A percentile compares a stretch with the other conserved stretches of the same genome.
Conservation (phyloP, 345 rosid species). For the Eucalyptus globulus region DNA sequence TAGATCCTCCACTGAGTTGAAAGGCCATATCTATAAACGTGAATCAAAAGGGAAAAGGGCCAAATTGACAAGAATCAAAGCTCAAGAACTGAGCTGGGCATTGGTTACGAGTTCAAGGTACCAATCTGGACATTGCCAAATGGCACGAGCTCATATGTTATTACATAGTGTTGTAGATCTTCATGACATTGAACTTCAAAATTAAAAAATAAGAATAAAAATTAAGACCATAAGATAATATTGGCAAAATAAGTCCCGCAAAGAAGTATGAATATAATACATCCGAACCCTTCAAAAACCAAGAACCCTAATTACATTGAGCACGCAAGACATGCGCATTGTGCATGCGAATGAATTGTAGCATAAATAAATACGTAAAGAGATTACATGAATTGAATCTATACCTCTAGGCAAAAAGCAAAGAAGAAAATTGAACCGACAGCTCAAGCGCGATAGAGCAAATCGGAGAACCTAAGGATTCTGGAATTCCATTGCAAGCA, state of each 20-base stretch:
- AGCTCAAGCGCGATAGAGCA: not conserved
- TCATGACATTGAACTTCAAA: too few species aligned
- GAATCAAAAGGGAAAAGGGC: too few species aligned
- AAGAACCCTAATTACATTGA: not conserved
- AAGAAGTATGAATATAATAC: too few species aligned
- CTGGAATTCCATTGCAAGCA: not conserved
- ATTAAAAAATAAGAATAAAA: too few species aligned
- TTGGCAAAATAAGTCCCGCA: not conserved
- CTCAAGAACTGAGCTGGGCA: too few species aligned
- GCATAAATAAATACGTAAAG: not conserved
- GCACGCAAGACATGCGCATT: not conserved
- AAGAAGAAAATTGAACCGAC: not conserved
- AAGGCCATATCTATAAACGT: too few species aligned
- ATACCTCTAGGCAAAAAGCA: not conserved
- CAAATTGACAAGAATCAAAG: too few species aligned
- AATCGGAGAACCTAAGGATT: not conserved
- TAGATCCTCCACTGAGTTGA: too few species aligned
- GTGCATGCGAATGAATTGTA: not conserved
- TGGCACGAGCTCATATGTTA: too few species aligned
- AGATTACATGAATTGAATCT: not conserved
- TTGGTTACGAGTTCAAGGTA: too few species aligned
- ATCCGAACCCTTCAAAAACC: not conserved
- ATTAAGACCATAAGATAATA: not conserved
- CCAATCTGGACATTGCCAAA: too few species aligned
- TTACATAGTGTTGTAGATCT: too few species aligned